These are phyloP conservation scores for Trichophaea hybrida DNA, from an alignment of 2,329 filamentous ascomycete species.

Conservation along the genomic window DNA sequence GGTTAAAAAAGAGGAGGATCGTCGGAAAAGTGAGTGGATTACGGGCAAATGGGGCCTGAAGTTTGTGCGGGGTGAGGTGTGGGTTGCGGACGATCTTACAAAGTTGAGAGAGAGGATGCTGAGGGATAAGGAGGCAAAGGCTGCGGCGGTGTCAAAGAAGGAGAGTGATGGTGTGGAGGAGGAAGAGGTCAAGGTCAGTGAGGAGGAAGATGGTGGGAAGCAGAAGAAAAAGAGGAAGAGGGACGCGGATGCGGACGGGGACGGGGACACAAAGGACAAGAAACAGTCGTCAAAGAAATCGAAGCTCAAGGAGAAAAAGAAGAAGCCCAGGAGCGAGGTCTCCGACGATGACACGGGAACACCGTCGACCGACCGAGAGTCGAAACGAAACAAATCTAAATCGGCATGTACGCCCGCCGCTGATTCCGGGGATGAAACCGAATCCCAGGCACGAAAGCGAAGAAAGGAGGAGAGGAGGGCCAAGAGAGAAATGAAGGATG, in stretches of 20 bases:
- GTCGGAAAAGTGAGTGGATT: slow-evolving; percentile 59
- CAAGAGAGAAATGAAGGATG: slow-evolving; percentile 38
- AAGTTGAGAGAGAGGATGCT: slow-evolving; percentile 40
- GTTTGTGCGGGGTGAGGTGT: slow-evolving; percentile 74
- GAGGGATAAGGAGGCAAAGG: slow-evolving; percentile 27
- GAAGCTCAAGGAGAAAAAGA: slow-evolving; percentile 27
- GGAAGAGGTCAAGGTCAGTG: slow-evolving; percentile 27
- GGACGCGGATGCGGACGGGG: slow-evolving; percentile 22
- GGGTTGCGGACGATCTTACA: slow-evolving; percentile 45
- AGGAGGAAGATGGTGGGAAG: slow-evolving; percentile 19
- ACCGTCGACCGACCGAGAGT: slow-evolving; percentile 23
- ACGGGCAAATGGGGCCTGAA: slow-evolving; percentile 68
- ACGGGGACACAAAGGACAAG: slow-evolving; percentile 23
- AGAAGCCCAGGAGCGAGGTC: slow-evolving; percentile 31
- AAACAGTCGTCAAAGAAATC: slow-evolving; percentile 27
- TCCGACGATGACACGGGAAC: slow-evolving; percentile 4
- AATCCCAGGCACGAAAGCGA: slow-evolving; percentile 16
- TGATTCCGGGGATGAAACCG: slow-evolving; percentile 5
- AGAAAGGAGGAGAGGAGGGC: slow-evolving; percentile 27
- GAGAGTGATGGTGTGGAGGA: slow-evolving; percentile 29
- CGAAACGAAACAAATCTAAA: slow-evolving; percentile 19
- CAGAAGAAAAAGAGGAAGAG: slow-evolving; percentile 26
- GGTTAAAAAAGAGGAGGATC: slow-evolving; percentile 50
- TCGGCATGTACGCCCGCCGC: slow-evolving; percentile 3
- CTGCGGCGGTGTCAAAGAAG: slow-evolving; percentile 25